Base-by-base conservation (phyloP, 176 grass and related monocot genomes). In the Oryza glumipatula region DNA sequence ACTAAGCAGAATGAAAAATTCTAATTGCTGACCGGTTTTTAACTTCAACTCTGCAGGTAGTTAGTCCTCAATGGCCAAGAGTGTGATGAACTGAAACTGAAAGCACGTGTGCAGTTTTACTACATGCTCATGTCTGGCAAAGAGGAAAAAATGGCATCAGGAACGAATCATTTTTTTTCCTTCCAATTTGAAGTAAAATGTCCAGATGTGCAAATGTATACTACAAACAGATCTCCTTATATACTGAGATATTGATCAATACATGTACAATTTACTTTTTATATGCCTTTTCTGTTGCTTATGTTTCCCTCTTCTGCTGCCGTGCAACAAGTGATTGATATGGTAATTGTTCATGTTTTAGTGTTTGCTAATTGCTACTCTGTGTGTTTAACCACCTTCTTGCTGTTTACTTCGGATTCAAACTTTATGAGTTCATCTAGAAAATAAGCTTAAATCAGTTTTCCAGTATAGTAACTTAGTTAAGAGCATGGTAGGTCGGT, bases 61-160 rank as follows among this genome's bases (percentile, higher is more conserved):
- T 98, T 82, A 98, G 96, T 63, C 96, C 96, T 70, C 96, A 98
- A 52, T 98, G 96, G 96, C 96, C 96, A 72, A 92, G 77, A 86
- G 96, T 92, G 21, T 98, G 85, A 90, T 72, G 15, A 76, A 67
- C 26, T 28, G 67, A 73, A 56, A 28, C 66, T 60, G 46, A 49
- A 8, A 63, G 74, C 38, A 80, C 63, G 63, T 43, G 61, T 90
- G 48, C 15, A 11, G n/a, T 24, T 80, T 63, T 69, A 79, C 51
- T 69, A 79, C 51, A 43, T 21, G 17, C 5, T 48, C 46, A 11
- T 69, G 32, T 61, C 21, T 65, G 39, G 75, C 68, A 41, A 61
- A 35, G 7, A 21, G 54, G 2, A n/a, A 21, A 32, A 8, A 11
- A 23, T 63, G n/a, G 21, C 58, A 23, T 38, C 35, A 33, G 65